Conservation (phyloP, 305 asterid genomes). For the Nicotiana rustica region DNA sequence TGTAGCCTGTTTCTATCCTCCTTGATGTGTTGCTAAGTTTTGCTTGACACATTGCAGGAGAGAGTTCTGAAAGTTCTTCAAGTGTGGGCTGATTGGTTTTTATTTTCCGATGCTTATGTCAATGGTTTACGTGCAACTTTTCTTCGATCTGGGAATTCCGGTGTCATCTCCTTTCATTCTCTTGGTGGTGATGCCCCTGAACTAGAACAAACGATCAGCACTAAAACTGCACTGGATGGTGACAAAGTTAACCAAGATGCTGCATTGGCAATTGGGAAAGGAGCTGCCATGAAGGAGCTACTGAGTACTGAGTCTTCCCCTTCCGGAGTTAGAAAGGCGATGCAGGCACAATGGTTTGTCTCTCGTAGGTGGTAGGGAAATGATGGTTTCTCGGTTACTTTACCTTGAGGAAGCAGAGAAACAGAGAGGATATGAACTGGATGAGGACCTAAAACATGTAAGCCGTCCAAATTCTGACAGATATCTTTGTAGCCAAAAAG, state of each 20-base stretch:
- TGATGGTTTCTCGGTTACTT: slow-evolving; percentile 93
- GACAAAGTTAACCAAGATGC: slow-evolving; percentile 73
- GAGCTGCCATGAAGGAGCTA: slow-evolving; percentile 91
- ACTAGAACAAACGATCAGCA: slow-evolving; percentile 64
- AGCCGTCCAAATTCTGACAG: slow-evolving; percentile 68
- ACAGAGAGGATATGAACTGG: slow-evolving; percentile 76
- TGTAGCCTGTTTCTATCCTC: slow-evolving; percentile 29
- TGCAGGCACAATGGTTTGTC: slow-evolving; percentile 93
- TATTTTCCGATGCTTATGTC: slow-evolving; percentile 90
- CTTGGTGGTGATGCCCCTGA: slow-evolving; percentile 94
- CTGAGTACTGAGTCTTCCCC: slow-evolving; percentile 72
- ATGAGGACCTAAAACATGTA: slow-evolving; percentile 69
- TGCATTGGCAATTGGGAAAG: slow-evolving; percentile 91
- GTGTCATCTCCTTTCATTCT: slow-evolving; percentile 85
- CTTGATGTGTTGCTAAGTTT: slow-evolving; percentile 32
- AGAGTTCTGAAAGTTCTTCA: slow-evolving; percentile 93
- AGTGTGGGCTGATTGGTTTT: slow-evolving; percentile 98
- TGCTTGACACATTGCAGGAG: slow-evolving; percentile 60
- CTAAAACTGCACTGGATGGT: slow-evolving; percentile 55
- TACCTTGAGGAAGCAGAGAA: slow-evolving; percentile 94
- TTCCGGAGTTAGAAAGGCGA: slow-evolving; percentile 86
- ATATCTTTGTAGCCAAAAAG: slow-evolving; percentile 57
- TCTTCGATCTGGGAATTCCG: slow-evolving; percentile 83
- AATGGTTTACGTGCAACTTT: slow-evolving; percentile 95
- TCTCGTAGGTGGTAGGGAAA: slow-evolving; percentile 91